Conservation (phyloP, 31 red algal genomes). For the Endocladia muricata region DNA sequence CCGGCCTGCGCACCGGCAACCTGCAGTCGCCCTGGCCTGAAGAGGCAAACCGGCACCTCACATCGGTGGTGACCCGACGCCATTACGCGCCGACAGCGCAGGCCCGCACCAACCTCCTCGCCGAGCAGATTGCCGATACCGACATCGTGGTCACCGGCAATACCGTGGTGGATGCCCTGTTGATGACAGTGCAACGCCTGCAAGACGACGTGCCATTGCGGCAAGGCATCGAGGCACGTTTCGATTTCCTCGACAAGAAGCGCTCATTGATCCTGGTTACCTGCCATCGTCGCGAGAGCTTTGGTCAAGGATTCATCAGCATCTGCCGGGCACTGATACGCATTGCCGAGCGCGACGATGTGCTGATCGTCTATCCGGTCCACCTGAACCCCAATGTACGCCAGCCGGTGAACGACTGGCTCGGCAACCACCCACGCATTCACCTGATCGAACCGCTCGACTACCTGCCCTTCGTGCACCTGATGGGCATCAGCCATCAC, state of each 20-base stretch:
- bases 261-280: neutral
- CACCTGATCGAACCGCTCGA: neutral
- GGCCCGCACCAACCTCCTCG: neutral
- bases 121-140: neutral
- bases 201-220: neutral
- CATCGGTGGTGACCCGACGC: too few species aligned
- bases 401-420: neutral
- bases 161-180: neutral
- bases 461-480: neutral
- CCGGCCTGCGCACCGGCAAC: too few species aligned
- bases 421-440: neutral
- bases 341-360: neutral
- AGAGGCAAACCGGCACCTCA: too few species aligned
- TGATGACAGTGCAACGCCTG: neutral
- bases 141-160: neutral
- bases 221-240: neutral
- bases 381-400: neutral
- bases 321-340: neutral
- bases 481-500: neutral
- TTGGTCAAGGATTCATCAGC: neutral
- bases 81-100: too few species aligned
- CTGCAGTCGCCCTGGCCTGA: too few species aligned
- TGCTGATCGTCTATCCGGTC: conserved; percentile 6
- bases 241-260: neutral
- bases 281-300: conserved; percentile 3